These are phyloP conservation scores for Warburgia ugandensis DNA, from an alignment of 164 flowering plant species.

Conservation along the genomic window DNA sequence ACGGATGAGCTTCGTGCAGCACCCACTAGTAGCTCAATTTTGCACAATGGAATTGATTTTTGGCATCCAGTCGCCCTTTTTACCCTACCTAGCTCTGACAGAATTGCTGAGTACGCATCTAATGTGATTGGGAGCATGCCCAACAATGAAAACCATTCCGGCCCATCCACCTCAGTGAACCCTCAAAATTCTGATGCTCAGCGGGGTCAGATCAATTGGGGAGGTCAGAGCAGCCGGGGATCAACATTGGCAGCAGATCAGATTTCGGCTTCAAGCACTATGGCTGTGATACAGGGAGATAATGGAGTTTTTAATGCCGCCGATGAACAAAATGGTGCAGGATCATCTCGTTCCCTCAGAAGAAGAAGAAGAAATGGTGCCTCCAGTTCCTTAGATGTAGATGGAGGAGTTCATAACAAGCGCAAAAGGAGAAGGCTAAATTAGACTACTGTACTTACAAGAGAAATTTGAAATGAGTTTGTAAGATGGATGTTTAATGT, in stretches of 20 bases:
- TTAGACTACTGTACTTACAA: slow-evolving; percentile 3
- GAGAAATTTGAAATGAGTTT: neutral
- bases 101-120: slow-evolving; percentile 18
- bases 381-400: slow-evolving; percentile 19
- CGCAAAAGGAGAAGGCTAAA: slow-evolving; percentile 22
- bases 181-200: slow-evolving; percentile 8
- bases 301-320: slow-evolving; percentile 14
- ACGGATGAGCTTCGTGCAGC: slow-evolving; percentile 11
- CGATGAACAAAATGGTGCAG: slow-evolving; percentile 20
- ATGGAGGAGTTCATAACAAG: slow-evolving; percentile 20
- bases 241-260: slow-evolving; percentile 17
- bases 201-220: slow-evolving; percentile 13
- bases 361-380: slow-evolving; percentile 21
- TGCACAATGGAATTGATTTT: slow-evolving; percentile 16
- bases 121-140: slow-evolving; percentile 13
- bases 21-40: slow-evolving; percentile 12
- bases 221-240: slow-evolving; percentile 6
- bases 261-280: slow-evolving; percentile 30
- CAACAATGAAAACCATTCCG: slow-evolving; percentile 11
- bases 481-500: slow-evolving; percentile 3
- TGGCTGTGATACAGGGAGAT: slow-evolving; percentile 29
- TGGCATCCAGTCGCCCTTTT: slow-evolving; percentile 12
- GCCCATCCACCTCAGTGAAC: slow-evolving; percentile 13
- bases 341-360: slow-evolving; percentile 21
- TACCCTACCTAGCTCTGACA: slow-evolving; percentile 18